Conservation (phyloP, 2,329 filamentous ascomycete genomes). For the Aureobasidium sp. region DNA sequence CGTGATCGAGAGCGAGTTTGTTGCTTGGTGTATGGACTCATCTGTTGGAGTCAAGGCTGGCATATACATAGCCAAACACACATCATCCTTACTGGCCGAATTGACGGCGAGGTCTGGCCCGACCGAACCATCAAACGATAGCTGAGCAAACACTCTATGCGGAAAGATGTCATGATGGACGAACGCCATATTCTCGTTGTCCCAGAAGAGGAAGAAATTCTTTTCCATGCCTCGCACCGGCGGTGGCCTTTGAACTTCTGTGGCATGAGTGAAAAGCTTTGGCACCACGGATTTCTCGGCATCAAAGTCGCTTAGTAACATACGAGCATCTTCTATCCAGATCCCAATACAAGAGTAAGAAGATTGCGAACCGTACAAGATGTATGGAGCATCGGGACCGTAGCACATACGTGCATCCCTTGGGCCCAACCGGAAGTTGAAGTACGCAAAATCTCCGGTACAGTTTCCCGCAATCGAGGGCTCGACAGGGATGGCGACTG, state of each 20-base stretch:
- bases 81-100: slow-evolving; percentile 42
- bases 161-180: slow-evolving; percentile 61
- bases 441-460: slow-evolving; percentile 45
- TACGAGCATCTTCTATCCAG: slow-evolving; percentile 61
- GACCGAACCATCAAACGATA: slow-evolving; percentile 51
- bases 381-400: slow-evolving; percentile 56
- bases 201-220: slow-evolving; percentile 72
- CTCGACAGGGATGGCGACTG: slow-evolving; percentile 51
- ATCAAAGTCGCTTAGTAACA: slow-evolving; percentile 46
- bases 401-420: slow-evolving; percentile 67
- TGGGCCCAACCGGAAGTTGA: slow-evolving; percentile 57
- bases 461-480: slow-evolving; percentile 53
- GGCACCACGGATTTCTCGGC: slow-evolving; percentile 24
- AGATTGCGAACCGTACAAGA: slow-evolving; percentile 64
- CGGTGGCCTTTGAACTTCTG: slow-evolving; percentile 58
- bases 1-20: slow-evolving; percentile 64
- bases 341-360: slow-evolving; percentile 62
- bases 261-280: slow-evolving; percentile 45
- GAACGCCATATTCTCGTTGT: slow-evolving; percentile 50
- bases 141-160: slow-evolving; percentile 53
- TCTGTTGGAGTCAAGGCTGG: slow-evolving; percentile 40
- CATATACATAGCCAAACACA: slow-evolving; percentile 54
- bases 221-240: slow-evolving; percentile 59
- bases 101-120: slow-evolving; percentile 53
- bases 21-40: slow-evolving; percentile 65